Percentiles rank a stretch among this genome's conserved stretches.
phyloP scores from a whole-genome alignment of 192 early-diverging fungal genomes.

The Gorgonomyces haynaldii region DNA sequence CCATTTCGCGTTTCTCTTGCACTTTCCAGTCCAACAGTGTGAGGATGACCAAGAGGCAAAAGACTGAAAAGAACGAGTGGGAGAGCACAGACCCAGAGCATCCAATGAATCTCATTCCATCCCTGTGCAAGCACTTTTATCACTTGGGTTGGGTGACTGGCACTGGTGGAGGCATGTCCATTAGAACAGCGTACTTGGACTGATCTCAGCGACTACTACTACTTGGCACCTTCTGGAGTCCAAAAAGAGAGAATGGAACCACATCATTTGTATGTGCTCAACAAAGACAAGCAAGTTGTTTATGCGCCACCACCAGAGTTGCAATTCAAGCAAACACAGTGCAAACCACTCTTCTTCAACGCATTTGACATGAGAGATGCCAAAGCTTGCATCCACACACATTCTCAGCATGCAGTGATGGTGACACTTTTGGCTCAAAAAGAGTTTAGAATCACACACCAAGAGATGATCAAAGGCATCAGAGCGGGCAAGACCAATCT shows the following conservation, averaged over 20 bases:
- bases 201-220: constrained; percentile 50
- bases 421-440: constrained; percentile 66
- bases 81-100: constrained; percentile 17
- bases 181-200: constrained; percentile 50
- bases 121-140: constrained; percentile 84
- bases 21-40: too few relatives aligned
- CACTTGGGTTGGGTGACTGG: constrained; percentile 90
- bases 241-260: constrained; percentile 91
- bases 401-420: constrained; percentile 93
- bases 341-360: constrained; percentile 92
- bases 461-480: constrained; percentile 99
- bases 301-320: constrained; percentile 50
- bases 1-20: too few relatives aligned
- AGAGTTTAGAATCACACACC: constrained; percentile 80
- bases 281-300: constrained; percentile 43
- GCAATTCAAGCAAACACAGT: constrained; percentile 69
- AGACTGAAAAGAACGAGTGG: neutral
- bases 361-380: constrained; percentile 75
- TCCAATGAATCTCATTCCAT: constrained; percentile 73
- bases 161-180: constrained; percentile 83
- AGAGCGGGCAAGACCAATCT: constrained; percentile 58
- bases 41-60: neutral
- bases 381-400: constrained; percentile 90
- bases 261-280: constrained; percentile 74
- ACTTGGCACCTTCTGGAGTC: constrained; percentile 86